A percentile compares a stretch with the other conserved stretches of the same genome.
phyloP scores from a whole-genome alignment of 2,329 filamentous ascomycete species.

The Aureobasidium namibiae region DNA sequence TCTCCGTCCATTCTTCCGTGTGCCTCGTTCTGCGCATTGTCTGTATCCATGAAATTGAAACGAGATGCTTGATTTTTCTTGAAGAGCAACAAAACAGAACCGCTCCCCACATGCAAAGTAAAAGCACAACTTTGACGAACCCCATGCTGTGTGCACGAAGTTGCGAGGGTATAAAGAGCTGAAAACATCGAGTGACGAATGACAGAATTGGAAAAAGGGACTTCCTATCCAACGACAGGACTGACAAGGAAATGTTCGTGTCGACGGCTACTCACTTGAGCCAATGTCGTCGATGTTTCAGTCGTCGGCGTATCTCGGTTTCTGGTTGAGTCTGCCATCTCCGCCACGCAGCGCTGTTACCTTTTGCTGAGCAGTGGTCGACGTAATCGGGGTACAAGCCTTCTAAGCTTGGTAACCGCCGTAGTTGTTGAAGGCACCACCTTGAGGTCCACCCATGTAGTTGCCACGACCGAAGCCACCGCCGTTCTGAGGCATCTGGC shows the following conservation, averaged over 20 bases:
- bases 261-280: constrained; percentile 9
- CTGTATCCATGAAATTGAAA: constrained; percentile 8
- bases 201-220: constrained; percentile 4
- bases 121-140: constrained; percentile 12
- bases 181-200: constrained; percentile 8
- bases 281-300: constrained; percentile 8
- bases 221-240: constrained; percentile 10
- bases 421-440: constrained; percentile 37
- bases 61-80: constrained; percentile 9
- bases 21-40: constrained; percentile 1
- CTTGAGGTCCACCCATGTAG: constrained; percentile 44
- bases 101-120: constrained; percentile 11
- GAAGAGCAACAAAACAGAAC: constrained; percentile 8
- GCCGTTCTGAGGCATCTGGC: constrained; percentile 54
- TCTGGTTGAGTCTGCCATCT: background rate
- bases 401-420: constrained; percentile 48
- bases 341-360: background rate
- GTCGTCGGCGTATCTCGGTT: background rate
- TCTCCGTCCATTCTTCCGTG: constrained; percentile 4
- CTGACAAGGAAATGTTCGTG: constrained; percentile 10
- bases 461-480: constrained; percentile 77
- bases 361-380: background rate
- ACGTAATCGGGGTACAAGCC: background rate
- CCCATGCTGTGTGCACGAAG: constrained; percentile 7
- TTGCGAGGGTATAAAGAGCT: constrained; percentile 10